phyloP scores from a whole-genome alignment of 139 green algal genomes.

The Diplosphaera chodatii region DNA sequence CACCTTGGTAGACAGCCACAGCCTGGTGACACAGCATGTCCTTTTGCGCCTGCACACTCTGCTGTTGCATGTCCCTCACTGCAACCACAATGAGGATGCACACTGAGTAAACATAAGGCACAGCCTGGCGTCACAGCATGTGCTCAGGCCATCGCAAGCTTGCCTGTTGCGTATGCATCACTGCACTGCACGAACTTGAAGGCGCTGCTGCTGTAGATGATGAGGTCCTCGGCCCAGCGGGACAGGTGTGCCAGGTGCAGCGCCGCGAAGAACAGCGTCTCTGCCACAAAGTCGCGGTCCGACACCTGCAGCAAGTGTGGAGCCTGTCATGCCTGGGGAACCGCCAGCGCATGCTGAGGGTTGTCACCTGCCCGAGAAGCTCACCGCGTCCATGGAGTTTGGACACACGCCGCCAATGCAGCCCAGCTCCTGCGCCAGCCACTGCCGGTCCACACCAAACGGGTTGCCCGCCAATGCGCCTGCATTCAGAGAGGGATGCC shows the following conservation, averaged over 20 bases:
- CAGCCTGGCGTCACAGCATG: too few species aligned
- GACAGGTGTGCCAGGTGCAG: conserved; percentile 83
- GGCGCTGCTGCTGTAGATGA: conserved; percentile 86
- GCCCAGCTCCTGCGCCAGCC: conserved; percentile 64
- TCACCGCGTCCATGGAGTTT: conserved; percentile 97
- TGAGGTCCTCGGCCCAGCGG: conserved; percentile 92
- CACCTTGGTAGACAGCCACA: too few species aligned
- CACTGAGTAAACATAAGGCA: too few species aligned
- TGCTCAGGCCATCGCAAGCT: too few species aligned
- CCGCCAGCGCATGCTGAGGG: too few species aligned
- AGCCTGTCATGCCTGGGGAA: too few species aligned
- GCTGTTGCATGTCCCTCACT: too few species aligned
- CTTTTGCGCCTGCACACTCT: too few species aligned
- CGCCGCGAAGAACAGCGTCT: conserved; percentile 78
- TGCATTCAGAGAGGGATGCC: conserved; percentile 2
- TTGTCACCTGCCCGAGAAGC: too few species aligned
- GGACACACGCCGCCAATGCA: conserved; percentile 69
- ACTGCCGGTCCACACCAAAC: conserved; percentile 84
- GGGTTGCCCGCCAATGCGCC: conserved; percentile 94
- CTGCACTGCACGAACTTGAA: conserved; percentile 90
- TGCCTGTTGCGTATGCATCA: conserved; percentile 89
- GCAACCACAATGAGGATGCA: too few species aligned
- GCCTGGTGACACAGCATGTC: too few species aligned
- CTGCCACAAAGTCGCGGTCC: conserved; percentile 93
- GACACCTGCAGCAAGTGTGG: not conserved